These are phyloP conservation scores for Ustilago curta DNA, from an alignment of 1,284 basidiomycete species.

Conservation along the genomic window DNA sequence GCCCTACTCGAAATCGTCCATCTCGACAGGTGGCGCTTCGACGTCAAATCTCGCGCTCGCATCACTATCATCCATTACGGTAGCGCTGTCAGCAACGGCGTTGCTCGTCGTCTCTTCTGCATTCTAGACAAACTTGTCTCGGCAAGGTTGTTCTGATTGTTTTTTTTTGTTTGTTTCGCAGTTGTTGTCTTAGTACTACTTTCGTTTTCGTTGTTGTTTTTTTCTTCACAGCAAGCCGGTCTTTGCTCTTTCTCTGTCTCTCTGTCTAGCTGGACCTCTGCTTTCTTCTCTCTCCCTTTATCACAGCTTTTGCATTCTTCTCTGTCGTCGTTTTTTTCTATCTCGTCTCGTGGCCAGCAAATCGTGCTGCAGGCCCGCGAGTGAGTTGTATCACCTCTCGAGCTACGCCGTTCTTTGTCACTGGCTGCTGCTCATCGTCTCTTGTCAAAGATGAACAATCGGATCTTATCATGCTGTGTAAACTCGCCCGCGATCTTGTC, in stretches of 20 bases:
- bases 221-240: slow-evolving; percentile 18
- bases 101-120: slow-evolving; percentile 8
- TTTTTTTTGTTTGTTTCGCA: not conserved
- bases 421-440: no score
- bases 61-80: not conserved
- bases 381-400: no score
- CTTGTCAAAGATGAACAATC: no score
- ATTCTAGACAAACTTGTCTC: not conserved
- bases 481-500: no score
- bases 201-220: not conserved
- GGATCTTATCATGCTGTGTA: no score
- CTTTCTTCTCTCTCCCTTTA: not conserved
- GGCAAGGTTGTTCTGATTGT: not conserved
- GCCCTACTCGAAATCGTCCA: slow-evolving; percentile 37
- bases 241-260: slow-evolving; percentile 6
- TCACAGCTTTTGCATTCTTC: no score
- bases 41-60: not conserved
- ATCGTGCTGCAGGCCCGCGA: no score
- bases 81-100: not conserved
- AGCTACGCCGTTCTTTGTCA: no score
- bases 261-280: not conserved
- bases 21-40: slow-evolving; percentile 15
- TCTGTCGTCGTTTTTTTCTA: no score
- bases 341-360: no score
- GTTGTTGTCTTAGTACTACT: not conserved